phyloP scores from a whole-genome alignment of 768 basidiomycete genomes.

The Suillus lakei region DNA sequence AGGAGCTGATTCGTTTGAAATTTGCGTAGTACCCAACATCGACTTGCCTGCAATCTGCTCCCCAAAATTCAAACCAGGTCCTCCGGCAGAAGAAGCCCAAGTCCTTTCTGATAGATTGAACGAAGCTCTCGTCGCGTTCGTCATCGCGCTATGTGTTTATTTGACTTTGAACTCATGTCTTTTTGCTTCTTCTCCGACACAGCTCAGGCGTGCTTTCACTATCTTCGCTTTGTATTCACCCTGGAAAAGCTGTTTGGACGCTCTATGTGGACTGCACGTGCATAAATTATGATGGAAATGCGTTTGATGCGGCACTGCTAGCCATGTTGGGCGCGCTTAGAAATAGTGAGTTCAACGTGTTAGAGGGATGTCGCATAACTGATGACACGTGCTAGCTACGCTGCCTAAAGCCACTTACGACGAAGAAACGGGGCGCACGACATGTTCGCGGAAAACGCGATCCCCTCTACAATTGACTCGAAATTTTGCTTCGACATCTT shows the following conservation, averaged over 20 bases:
- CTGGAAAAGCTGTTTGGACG: conserved; percentile 85
- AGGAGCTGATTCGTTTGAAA: not conserved
- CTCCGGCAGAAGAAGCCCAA: conserved; percentile 94
- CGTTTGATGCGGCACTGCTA: conserved; percentile 86
- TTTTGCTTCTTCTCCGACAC: conserved; percentile 1
- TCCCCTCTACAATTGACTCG: conserved; percentile 47
- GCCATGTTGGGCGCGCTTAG: conserved; percentile 86
- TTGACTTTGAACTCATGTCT: conserved; percentile 6
- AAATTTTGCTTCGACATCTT: not conserved
- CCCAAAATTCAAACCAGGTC: conserved; percentile 93
- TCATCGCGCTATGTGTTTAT: conserved; percentile 15
- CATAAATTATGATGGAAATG: conserved; percentile 98
- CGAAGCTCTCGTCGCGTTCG: conserved; percentile 76
- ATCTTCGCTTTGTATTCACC: conserved; percentile 76
- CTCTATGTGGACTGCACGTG: conserved; percentile 96
- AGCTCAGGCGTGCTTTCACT: conserved; percentile 74
- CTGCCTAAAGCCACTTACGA: conserved; percentile 73
- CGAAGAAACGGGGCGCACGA: conserved; percentile 63
- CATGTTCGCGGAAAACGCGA: conserved; percentile 57
- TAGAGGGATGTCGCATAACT: not conserved
- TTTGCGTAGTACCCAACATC: conserved; percentile 81
- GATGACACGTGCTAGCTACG: conserved; percentile 49
- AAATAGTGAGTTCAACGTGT: conserved; percentile 63
- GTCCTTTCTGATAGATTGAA: conserved; percentile 84
- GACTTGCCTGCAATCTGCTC: conserved; percentile 95